phyloP scores from a whole-genome alignment of 345 rosid species.

The Rhizophora apiculata region DNA sequence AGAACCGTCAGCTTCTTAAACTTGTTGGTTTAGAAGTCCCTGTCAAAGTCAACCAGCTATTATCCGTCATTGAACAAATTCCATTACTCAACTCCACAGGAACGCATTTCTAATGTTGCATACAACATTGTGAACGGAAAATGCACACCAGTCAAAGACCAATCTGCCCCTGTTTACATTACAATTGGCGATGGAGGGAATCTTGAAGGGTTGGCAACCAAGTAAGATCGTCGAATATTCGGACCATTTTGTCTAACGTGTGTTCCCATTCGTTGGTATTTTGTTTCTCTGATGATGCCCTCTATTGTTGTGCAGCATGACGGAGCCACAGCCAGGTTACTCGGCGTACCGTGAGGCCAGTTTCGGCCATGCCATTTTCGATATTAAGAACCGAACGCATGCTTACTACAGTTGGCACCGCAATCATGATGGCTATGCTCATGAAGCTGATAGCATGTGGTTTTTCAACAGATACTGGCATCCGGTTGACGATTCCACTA shows the following conservation, averaged over 20 bases:
- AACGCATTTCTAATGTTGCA: constrained; percentile 74
- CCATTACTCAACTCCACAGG: constrained; percentile 33
- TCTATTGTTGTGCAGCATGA: constrained; percentile 16
- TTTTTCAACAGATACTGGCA: constrained; percentile 19
- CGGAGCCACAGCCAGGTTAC: constrained; percentile 19
- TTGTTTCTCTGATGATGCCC: constrained; percentile 1
- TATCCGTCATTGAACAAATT: neutral
- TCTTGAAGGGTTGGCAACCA: constrained; percentile 69
- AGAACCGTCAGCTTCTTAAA: too few species aligned
- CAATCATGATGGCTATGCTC: constrained; percentile 18
- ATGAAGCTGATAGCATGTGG: constrained; percentile 24
- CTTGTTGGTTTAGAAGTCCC: neutral
- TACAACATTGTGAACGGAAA: constrained; percentile 60
- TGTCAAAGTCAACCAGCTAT: neutral
- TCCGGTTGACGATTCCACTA: neutral
- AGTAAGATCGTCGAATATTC: constrained; percentile 36
- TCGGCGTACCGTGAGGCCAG: constrained; percentile 22
- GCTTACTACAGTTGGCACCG: constrained; percentile 25
- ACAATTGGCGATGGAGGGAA: constrained; percentile 94
- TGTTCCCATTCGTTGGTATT: neutral
- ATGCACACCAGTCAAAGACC: constrained; percentile 61
- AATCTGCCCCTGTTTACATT: constrained; percentile 75
- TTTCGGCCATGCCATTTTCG: constrained; percentile 25
- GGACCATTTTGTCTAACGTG: neutral
- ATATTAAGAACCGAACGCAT: constrained; percentile 19